Evolutionary conservation across 129 eudicot species (phyloP).

Genomic region (Mikania micrantha): DNA sequence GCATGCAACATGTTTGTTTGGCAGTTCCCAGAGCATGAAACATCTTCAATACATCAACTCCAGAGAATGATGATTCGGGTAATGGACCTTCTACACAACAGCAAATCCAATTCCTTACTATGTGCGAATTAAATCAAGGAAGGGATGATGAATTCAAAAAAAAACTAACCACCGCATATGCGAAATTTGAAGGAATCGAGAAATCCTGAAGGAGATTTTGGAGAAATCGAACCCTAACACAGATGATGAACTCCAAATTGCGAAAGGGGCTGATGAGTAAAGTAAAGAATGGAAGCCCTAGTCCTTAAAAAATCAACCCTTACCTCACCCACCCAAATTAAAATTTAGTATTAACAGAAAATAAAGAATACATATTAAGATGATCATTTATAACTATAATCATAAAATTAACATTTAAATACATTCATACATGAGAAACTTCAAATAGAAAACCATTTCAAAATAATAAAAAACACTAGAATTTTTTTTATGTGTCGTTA

Average conservation of each 20-base stretch:
- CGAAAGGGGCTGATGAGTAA: constrained; percentile 28
- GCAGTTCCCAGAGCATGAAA: constrained; percentile 64
- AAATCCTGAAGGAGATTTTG: neutral
- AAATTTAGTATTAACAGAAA: constrained; percentile 24
- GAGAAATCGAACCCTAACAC: too few relatives aligned
- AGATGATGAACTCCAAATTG: too few relatives aligned
- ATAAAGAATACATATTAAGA: too few relatives aligned
- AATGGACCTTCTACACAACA: too few relatives aligned
- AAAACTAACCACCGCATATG: constrained; percentile 26
- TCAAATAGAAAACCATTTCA: too few relatives aligned
- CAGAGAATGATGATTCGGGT: too few relatives aligned
- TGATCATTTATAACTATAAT: too few relatives aligned
- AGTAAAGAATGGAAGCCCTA: constrained; percentile 59
- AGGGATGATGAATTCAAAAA: too few relatives aligned
- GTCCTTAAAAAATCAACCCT: constrained; percentile 37
- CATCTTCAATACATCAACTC: constrained; percentile 33
- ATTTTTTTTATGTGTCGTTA: too few relatives aligned
- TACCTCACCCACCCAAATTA: constrained; percentile 44
- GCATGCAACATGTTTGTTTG: constrained; percentile 71
- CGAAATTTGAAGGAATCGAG: constrained; percentile 22
- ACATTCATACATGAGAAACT: too few relatives aligned
- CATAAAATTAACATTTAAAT: too few relatives aligned
- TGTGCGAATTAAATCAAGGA: neutral
- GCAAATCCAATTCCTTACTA: constrained; percentile 15
- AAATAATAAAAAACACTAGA: too few relatives aligned